Conservation (phyloP, 179 eudicot species). For the Camellia oleifera region DNA sequence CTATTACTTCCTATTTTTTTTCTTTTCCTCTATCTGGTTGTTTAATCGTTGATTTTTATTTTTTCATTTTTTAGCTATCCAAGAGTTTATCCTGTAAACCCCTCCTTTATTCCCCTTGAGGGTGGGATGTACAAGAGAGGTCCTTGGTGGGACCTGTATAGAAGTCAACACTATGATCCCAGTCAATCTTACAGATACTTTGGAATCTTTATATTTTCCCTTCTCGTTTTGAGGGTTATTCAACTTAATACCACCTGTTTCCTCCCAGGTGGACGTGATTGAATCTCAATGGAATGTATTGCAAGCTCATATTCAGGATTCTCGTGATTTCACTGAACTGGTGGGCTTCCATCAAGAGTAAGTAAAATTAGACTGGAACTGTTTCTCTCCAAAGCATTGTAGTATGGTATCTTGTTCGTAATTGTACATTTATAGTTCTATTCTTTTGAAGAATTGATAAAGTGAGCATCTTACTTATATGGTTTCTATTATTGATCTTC, state of each 20-base stretch:
- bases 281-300: slow-evolving; percentile 98
- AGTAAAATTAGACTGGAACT: slow-evolving; percentile 27
- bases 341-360: slow-evolving; percentile 97
- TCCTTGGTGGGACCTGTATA: not conserved
- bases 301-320: slow-evolving; percentile 84
- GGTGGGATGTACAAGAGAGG: slow-evolving; percentile 10
- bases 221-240: not conserved
- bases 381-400: not conserved
- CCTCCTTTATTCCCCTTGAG: not conserved
- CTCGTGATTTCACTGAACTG: slow-evolving; percentile 91
- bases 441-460: not conserved
- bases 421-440: not conserved
- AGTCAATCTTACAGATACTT: not conserved
- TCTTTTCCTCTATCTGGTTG: not conserved
- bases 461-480: not conserved
- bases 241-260: slow-evolving; percentile 12
- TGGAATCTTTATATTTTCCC: not conserved
- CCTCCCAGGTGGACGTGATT: slow-evolving; percentile 86
- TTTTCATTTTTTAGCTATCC: not conserved
- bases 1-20: not conserved
- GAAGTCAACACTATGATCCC: not conserved
- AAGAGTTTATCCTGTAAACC: slow-evolving; percentile 1
- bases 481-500: not conserved
- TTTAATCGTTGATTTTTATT: not conserved
- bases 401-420: not conserved